Percentiles rank a stretch among this genome's conserved stretches.
These are phyloP conservation scores for Theobroma cacao DNA, from an alignment of 345 rosid genomes.

Conservation along the genomic window DNA sequence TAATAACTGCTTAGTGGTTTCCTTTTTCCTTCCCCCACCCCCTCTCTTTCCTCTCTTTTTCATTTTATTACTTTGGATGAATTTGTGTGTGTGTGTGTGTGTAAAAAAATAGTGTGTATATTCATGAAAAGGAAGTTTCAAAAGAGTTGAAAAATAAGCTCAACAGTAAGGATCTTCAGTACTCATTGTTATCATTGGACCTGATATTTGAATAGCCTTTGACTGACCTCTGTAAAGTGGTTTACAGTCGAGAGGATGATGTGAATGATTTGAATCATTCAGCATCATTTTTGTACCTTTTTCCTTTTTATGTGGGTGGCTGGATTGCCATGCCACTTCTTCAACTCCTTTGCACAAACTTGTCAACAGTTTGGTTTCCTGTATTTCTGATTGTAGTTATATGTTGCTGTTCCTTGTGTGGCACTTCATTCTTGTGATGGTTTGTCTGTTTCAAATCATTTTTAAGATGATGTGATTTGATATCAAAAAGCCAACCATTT, in stretches of 20 bases:
- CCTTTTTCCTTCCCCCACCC: not conserved
- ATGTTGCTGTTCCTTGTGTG: not conserved
- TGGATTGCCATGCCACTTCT: not conserved
- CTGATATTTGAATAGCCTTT: not conserved
- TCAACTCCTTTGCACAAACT: not conserved
- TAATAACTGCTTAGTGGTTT: not conserved
- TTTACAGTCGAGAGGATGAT: not conserved
- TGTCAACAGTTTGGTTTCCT: not conserved
- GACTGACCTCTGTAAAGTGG: not conserved
- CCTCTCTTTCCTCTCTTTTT: not conserved
- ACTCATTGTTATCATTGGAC: no score
- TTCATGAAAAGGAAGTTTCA: not conserved
- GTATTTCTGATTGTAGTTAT: not conserved
- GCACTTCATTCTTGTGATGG: not conserved
- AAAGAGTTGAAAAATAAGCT: not conserved
- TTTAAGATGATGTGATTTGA: not conserved
- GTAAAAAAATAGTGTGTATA: not conserved
- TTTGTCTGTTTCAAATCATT: not conserved
- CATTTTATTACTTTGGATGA: not conserved
- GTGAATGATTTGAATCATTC: not conserved
- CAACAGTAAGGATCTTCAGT: no score
- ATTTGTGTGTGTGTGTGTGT: no score
- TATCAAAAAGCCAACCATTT: not conserved
- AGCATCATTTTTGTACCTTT: not conserved
- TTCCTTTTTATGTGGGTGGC: not conserved